phyloP scores from a whole-genome alignment of 2,329 filamentous ascomycete species.

The Colletotrichum liaoningense region DNA sequence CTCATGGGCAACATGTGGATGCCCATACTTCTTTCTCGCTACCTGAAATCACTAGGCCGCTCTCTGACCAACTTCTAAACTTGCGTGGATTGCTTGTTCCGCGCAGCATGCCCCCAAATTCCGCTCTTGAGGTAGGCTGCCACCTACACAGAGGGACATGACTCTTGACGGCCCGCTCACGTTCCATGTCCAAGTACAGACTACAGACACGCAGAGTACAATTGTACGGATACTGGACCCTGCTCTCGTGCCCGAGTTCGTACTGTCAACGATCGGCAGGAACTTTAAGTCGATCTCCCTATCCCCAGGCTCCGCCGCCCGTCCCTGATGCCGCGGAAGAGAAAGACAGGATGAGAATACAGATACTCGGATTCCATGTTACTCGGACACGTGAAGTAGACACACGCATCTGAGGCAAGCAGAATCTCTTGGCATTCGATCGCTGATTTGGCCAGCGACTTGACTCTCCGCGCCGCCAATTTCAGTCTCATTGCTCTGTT shows the following conservation, averaged over 20 bases:
- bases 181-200: neutral
- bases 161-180: neutral
- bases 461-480: neutral
- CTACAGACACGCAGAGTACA: neutral
- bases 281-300: slow-evolving; percentile 3
- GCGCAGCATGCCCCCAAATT: neutral
- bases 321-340: neutral
- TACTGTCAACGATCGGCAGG: slow-evolving; percentile 16
- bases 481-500: neutral
- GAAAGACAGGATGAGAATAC: neutral
- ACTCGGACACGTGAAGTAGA: neutral
- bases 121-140: neutral
- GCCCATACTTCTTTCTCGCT: neutral
- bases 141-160: neutral
- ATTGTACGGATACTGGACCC: neutral
- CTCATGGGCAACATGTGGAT: slow-evolving; percentile 10
- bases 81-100: neutral
- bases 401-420: neutral
- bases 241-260: neutral
- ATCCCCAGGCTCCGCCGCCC: slow-evolving; percentile 1
- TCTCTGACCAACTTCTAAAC: neutral
- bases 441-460: no score
- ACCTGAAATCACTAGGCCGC: neutral
- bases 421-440: neutral
- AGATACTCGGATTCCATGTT: neutral